Percentiles rank a stretch among this genome's conserved stretches.
Conservation (phyloP, 2,329 filamentous ascomycete genomes). For the Exophiala sideris region DNA sequence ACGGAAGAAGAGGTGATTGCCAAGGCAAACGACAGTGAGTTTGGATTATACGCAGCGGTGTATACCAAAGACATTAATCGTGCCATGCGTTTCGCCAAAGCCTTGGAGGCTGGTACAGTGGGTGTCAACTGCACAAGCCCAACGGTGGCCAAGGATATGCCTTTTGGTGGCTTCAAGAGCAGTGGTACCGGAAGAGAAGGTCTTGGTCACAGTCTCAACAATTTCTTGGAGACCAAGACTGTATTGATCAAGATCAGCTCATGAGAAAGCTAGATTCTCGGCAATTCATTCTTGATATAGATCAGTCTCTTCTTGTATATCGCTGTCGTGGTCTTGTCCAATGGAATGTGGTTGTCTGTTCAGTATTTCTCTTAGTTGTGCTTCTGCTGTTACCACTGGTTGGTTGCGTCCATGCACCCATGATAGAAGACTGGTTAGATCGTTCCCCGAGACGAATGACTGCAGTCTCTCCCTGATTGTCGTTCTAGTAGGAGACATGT, state of each 20-base stretch:
- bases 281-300: constrained; percentile 9
- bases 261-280: background rate
- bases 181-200: constrained; percentile 74
- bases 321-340: background rate
- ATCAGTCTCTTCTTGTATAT: constrained; percentile 8
- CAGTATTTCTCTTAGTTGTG: constrained; percentile 22
- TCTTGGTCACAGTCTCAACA: constrained; percentile 62
- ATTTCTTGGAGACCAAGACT: constrained; percentile 59
- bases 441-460: constrained; percentile 10
- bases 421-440: constrained; percentile 12
- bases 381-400: constrained; percentile 19
- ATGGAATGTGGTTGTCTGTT: constrained; percentile 10
- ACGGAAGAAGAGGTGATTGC: constrained; percentile 40
- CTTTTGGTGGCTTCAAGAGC: constrained; percentile 76
- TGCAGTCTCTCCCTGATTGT: constrained; percentile 13
- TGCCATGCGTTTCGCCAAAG: constrained; percentile 24
- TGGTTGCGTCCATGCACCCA: constrained; percentile 11
- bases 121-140: constrained; percentile 39
- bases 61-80: constrained; percentile 40
- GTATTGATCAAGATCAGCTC: constrained; percentile 40
- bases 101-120: constrained; percentile 40
- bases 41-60: constrained; percentile 48
- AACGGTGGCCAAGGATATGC: constrained; percentile 30
- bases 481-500: background rate
- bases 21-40: constrained; percentile 41